These are phyloP conservation scores for Teunomyces gatunensis DNA, from an alignment of 805 yeast species.

Conservation along the genomic window DNA sequence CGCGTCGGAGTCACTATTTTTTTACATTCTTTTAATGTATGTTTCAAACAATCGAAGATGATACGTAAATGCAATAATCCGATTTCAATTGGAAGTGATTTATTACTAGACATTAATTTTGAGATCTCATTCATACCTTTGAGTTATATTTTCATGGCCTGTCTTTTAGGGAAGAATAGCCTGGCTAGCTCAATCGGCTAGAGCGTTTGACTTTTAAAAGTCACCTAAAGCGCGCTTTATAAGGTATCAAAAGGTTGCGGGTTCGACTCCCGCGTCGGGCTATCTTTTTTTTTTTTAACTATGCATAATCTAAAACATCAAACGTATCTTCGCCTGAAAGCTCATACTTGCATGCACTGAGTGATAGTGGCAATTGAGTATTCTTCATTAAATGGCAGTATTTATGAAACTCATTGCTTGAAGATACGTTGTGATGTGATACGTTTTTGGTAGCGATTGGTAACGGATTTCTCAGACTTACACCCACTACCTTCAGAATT, in stretches of 20 bases:
- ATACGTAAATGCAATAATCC: too few species aligned
- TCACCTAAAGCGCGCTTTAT: conserved; percentile 4
- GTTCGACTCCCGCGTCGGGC: conserved; percentile 6
- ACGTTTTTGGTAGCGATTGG: background rate
- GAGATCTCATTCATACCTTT: background rate
- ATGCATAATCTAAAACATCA: background rate
- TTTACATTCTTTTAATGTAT: background rate
- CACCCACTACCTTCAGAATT: background rate
- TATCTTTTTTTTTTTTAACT: background rate
- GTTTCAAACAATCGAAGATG: background rate
- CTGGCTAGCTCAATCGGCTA: conserved; percentile 20
- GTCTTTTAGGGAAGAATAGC: conserved; percentile 12
- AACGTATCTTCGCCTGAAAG: background rate
- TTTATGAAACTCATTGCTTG: background rate
- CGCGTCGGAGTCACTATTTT: conserved; percentile 3
- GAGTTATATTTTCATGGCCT: background rate
- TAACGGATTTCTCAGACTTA: background rate
- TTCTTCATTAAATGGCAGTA: background rate
- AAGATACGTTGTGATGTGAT: background rate
- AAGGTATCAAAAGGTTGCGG: conserved; percentile 7
- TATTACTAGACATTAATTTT: background rate
- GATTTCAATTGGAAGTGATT: too few species aligned
- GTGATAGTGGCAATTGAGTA: background rate
- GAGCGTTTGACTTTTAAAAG: conserved; percentile 12
- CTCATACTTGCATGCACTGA: background rate